These are phyloP conservation scores for Neonothopanus nambi DNA, from an alignment of 1,284 basidiomycete species.

Conservation along the genomic window DNA sequence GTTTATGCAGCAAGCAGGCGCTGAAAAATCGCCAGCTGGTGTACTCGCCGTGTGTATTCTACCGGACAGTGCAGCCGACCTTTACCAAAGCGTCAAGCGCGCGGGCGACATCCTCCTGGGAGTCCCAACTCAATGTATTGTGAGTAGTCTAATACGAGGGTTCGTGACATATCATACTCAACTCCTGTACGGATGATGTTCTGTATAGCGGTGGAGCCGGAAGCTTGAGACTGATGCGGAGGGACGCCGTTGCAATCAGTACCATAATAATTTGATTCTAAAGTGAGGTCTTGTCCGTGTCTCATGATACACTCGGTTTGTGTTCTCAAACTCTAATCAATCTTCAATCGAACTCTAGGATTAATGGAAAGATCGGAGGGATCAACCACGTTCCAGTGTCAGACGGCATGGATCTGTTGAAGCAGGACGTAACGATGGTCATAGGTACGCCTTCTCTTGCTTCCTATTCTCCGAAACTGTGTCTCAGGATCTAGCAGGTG, in stretches of 20 bases:
- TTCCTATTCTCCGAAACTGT: not conserved
- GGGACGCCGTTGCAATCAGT: constrained; percentile 28
- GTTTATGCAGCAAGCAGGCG: not conserved
- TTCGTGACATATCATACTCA: not conserved
- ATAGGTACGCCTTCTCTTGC: constrained; percentile 28
- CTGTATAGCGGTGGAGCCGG: constrained; percentile 29
- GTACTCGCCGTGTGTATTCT: constrained; percentile 4
- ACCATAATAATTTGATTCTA: constrained; percentile 38
- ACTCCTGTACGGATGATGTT: not conserved
- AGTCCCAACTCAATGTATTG: constrained; percentile 37
- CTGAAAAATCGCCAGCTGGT: no score
- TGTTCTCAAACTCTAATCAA: not conserved
- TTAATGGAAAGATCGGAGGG: constrained; percentile 43
- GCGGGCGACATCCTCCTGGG: constrained; percentile 36
- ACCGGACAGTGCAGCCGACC: constrained; percentile 30
- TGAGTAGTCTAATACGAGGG: constrained; percentile 20
- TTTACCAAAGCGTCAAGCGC: constrained; percentile 33
- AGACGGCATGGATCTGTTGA: constrained; percentile 24
- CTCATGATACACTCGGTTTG: not conserved
- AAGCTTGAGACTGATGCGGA: constrained; percentile 23
- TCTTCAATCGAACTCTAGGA: constrained; percentile 24
- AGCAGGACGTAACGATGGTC: constrained; percentile 32
- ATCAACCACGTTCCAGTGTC: constrained; percentile 31
- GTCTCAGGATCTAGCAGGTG: constrained; percentile 27
- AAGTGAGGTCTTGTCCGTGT: constrained; percentile 28